phyloP scores from a whole-genome alignment of 2,329 filamentous ascomycete species.

The Monilinia vaccinii-corymbosi region DNA sequence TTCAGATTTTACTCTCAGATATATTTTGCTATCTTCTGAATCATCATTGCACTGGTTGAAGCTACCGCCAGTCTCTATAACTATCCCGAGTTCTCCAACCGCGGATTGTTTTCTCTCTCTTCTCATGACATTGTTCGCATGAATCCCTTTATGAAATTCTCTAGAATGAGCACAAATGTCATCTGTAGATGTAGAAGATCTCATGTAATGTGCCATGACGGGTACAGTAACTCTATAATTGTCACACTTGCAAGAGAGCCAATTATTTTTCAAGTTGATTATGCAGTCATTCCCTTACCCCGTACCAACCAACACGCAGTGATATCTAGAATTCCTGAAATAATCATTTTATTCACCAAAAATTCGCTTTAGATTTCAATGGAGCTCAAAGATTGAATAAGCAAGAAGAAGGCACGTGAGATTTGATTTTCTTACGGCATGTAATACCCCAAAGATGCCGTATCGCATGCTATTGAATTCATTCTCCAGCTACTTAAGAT shows the following conservation, averaged over 20 bases:
- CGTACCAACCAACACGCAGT: accelerated
- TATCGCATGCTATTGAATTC: background rate
- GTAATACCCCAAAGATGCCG: background rate
- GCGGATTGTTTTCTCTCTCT: too few relatives aligned
- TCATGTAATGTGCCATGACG: too few relatives aligned
- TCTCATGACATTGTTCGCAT: too few relatives aligned
- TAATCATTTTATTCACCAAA: too few relatives aligned
- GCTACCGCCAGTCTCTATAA: too few relatives aligned
- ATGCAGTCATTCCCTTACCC: background rate
- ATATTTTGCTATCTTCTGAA: background rate
- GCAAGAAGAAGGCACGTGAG: too few relatives aligned
- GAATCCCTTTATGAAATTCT: too few relatives aligned
- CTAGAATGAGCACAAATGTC: too few relatives aligned
- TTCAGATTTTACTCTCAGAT: background rate
- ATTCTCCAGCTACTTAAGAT: background rate
- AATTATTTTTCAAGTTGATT: background rate
- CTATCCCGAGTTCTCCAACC: too few relatives aligned
- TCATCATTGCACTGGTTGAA: too few relatives aligned
- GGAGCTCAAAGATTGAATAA: background rate
- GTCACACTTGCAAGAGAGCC: background rate
- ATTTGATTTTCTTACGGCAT: too few relatives aligned
- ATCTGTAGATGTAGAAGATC: too few relatives aligned
- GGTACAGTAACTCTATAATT: background rate
- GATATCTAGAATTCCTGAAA: background rate
- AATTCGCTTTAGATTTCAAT: background rate